Evolutionary conservation across 805 yeast species (phyloP), one percentile per base, ranked within the genome.

Genomic region (Candida sakaeoensis): DNA sequence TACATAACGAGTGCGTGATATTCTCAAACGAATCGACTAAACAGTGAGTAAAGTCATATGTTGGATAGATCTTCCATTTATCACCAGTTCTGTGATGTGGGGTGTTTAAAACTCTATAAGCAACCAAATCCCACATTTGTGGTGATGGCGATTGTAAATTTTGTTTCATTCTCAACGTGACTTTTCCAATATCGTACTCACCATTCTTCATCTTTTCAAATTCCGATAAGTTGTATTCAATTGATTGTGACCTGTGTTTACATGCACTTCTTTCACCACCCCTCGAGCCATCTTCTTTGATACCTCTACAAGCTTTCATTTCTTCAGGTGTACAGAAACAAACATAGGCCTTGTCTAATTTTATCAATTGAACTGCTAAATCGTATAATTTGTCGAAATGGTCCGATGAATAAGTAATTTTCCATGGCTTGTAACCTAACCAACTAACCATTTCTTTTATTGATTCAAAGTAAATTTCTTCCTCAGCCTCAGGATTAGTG

Each of bases 111-210:
- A 93, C 96, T 61, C 99, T 79, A 68, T 93, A 93, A 9, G 99
- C 99, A 46, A 93, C 93, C 49, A 93, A 75, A 66, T 93, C 99
- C 99, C 99, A 93, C 99, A 93, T 93, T 69, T 93, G 99, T 13
- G 99, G 99, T 48, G 87, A 85, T 47, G 96, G 95, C 13, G 93
- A 85, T 7, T 63, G 58, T 47, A 93, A 69, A 56, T 93, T 96
- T 72, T 88, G 96, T 61, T 91, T 91, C 98, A 93, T 93, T 68
- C 99, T 83, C 58, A 93, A 74, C 8, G 89, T 88, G 22, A 96
- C 98, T 63, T 87, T 86, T 49, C 98, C 98, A 30, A 89, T 89
- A 50, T 77, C 72, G 66, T 84, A 93, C 47, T 72, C 70, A 31
- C 99, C 99, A 55, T 88, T 88, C 57, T 83, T 79, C 99, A 93